Evolutionary conservation across 306 rosid species (phyloP).

Genomic region (Sindora glabra): DNA sequence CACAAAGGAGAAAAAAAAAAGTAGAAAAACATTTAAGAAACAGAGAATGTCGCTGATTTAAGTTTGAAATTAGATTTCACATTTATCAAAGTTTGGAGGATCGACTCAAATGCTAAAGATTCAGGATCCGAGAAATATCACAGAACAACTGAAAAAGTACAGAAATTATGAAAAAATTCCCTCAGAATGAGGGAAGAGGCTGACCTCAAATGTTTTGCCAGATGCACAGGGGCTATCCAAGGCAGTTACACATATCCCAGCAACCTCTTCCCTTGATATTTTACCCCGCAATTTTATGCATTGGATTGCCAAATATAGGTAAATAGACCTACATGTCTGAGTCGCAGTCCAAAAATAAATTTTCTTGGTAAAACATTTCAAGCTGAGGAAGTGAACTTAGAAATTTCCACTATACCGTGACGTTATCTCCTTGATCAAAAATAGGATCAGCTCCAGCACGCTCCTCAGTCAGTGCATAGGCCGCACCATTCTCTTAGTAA

Average conservation of each 20-base stretch:
- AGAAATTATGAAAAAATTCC: not conserved
- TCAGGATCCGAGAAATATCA: not conserved
- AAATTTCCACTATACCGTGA: slow-evolving; percentile 48
- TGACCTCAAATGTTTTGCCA: slow-evolving; percentile 89
- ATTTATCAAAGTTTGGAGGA: too few species aligned
- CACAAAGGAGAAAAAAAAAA: too few species aligned
- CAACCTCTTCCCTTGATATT: slow-evolving; percentile 86
- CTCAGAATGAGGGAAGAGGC: not conserved
- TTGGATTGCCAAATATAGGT: not conserved
- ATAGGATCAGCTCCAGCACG: slow-evolving; percentile 97
- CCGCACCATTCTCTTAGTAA: slow-evolving; percentile 78
- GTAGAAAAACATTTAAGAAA: too few species aligned
- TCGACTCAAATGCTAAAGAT: not conserved
- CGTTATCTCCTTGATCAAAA: slow-evolving; percentile 94
- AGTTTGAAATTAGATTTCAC: too few species aligned
- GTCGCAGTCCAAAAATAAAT: too few species aligned
- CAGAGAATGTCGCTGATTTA: too few species aligned
- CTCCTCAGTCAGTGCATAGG: slow-evolving; percentile 91
- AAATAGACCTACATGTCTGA: too few species aligned
- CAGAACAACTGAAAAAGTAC: not conserved
- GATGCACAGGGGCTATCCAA: slow-evolving; percentile 66
- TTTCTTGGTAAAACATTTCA: too few species aligned
- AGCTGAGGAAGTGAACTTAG: too few species aligned
- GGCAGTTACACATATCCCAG: slow-evolving; percentile 78
- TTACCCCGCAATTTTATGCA: slow-evolving; percentile 51